Evolutionary conservation across 441 rosid species (phyloP).

Genomic region (Aquilaria agallochum): DNA sequence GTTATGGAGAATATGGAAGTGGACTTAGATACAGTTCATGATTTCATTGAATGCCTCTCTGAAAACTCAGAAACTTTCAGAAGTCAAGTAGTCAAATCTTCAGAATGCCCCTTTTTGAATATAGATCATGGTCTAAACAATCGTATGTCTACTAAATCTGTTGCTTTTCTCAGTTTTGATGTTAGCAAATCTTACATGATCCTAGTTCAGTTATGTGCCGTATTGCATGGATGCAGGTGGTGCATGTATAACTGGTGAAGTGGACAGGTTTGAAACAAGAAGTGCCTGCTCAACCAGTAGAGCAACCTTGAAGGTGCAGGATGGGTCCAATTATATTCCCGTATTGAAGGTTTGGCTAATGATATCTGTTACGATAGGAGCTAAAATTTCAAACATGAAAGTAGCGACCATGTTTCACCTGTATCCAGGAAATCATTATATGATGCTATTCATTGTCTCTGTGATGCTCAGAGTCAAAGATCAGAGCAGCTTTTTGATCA

Average conservation of each 20-base stretch:
- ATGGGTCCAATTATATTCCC: too few relatives aligned
- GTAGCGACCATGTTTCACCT: too few relatives aligned
- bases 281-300: too few relatives aligned
- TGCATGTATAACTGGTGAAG: conserved; percentile 32
- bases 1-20: conserved; percentile 19
- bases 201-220: conserved; percentile 21
- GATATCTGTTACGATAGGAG: too few relatives aligned
- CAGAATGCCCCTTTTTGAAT: conserved; percentile 17
- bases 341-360: too few relatives aligned
- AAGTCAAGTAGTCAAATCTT: conserved; percentile 13
- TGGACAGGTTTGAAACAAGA: conserved; percentile 23
- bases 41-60: conserved; percentile 17
- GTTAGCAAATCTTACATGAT: conserved; percentile 21
- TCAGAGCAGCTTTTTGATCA: conserved; percentile 19
- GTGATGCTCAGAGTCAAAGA: conserved; percentile 16
- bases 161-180: conserved; percentile 28
- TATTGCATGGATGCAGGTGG: conserved; percentile 24
- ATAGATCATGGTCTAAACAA: conserved; percentile 21
- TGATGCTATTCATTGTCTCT: too few relatives aligned
- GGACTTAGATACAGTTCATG: conserved; percentile 11
- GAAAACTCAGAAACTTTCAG: conserved; percentile 23
- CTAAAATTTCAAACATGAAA: too few relatives aligned
- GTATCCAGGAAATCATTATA: too few relatives aligned
- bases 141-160: conserved; percentile 26
- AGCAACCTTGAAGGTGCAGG: too few relatives aligned